A percentile compares a stretch with the other conserved stretches of the same genome.
phyloP scores from a whole-genome alignment of 2,329 filamentous ascomycete species.

The Aspergillus jensenii region DNA sequence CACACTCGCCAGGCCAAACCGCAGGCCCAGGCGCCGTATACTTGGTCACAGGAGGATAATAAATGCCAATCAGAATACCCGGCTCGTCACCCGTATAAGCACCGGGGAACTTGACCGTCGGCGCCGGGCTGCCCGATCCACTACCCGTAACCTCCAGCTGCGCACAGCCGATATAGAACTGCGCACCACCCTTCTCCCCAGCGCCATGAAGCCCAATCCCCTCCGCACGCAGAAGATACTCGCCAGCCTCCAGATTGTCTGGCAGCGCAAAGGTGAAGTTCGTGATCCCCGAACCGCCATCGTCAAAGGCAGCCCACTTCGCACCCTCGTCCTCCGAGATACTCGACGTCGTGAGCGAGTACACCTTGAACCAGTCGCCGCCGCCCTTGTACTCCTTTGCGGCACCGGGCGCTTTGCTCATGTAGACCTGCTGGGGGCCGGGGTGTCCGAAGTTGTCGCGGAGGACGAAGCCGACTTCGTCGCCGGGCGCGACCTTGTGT shows the following conservation, averaged over 20 bases:
- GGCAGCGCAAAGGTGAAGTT: conserved; percentile 4
- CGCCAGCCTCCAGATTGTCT: background rate
- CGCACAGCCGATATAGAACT: conserved; percentile 9
- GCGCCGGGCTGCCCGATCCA: conserved; percentile 1
- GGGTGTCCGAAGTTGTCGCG: conserved; percentile 6
- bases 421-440: conserved; percentile 1
- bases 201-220: conserved; percentile 5
- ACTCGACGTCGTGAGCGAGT: too few relatives aligned
- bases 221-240: conserved; percentile 9
- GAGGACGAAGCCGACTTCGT: conserved; percentile 7
- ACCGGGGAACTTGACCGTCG: background rate
- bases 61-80: background rate
- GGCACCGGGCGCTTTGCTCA: conserved; percentile 4
- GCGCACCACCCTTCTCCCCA: background rate
- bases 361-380: too few relatives aligned
- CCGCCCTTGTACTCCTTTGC: too few relatives aligned
- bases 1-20: background rate
- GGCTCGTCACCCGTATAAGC: too few relatives aligned
- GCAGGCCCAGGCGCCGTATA: conserved; percentile 9
- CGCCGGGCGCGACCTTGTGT: background rate
- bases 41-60: background rate
- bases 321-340: too few relatives aligned
- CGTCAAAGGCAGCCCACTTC: too few relatives aligned
- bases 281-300: too few relatives aligned
- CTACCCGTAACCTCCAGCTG: conserved; percentile 5